Conservation (phyloP, 2,329 filamentous ascomycete species). For the Colletotrichum tropicale region DNA sequence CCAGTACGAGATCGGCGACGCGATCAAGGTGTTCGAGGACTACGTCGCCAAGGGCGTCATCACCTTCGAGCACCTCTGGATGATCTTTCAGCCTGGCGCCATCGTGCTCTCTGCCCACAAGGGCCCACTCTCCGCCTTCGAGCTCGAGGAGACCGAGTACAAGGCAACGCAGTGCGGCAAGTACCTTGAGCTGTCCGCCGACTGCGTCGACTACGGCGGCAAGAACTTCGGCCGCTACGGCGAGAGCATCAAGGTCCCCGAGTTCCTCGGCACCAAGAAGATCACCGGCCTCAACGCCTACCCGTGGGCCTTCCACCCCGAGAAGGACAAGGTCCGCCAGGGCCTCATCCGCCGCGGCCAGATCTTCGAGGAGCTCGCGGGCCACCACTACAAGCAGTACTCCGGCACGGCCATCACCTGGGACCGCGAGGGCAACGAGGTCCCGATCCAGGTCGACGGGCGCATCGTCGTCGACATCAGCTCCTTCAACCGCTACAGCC, state of each 20-base stretch:
- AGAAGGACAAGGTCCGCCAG: slow-evolving; percentile 35
- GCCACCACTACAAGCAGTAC: slow-evolving; percentile 54
- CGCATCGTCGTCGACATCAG: slow-evolving; percentile 43
- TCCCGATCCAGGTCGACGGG: slow-evolving; percentile 29
- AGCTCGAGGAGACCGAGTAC: slow-evolving; percentile 41
- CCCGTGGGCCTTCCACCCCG: slow-evolving; percentile 48
- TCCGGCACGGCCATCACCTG: slow-evolving; percentile 40
- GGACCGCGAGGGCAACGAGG: slow-evolving; percentile 34
- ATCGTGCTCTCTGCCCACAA: slow-evolving; percentile 42
- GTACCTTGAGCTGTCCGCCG: slow-evolving; percentile 41
- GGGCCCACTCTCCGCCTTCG: slow-evolving; percentile 42
- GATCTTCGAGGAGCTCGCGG: slow-evolving; percentile 48
- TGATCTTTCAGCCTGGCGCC: slow-evolving; percentile 54
- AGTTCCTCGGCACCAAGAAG: slow-evolving; percentile 47
- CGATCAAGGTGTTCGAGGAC: slow-evolving; percentile 54
- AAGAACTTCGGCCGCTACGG: slow-evolving; percentile 46
- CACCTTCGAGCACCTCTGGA: slow-evolving; percentile 57
- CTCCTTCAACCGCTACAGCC: slow-evolving; percentile 40
- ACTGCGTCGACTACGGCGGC: slow-evolving; percentile 54
- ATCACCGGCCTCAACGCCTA: slow-evolving; percentile 49
- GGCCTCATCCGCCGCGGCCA: slow-evolving; percentile 44
- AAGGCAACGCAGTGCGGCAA: slow-evolving; percentile 39
- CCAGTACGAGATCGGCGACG: slow-evolving; percentile 53
- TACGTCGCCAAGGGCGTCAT: slow-evolving; percentile 58
- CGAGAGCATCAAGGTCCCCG: slow-evolving; percentile 37